A percentile compares a stretch with the other conserved stretches of the same genome.
These are phyloP conservation scores for Fusarium fujikuroi DNA, from an alignment of 2,329 filamentous ascomycete genomes.

Conservation along the genomic window DNA sequence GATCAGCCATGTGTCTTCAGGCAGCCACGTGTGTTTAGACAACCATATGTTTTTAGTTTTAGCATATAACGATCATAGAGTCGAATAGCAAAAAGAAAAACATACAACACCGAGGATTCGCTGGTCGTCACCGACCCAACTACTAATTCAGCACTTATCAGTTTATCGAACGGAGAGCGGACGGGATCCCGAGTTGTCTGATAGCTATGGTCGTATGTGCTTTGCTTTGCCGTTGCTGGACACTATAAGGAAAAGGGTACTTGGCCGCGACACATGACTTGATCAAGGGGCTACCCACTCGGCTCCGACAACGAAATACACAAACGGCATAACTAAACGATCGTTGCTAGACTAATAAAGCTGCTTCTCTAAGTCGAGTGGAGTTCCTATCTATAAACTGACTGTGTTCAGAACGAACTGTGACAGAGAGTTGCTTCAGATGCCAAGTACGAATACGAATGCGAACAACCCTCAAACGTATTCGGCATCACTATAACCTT, in stretches of 20 bases:
- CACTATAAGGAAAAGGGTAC: not conserved
- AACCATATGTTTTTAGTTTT: not conserved
- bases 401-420: not conserved
- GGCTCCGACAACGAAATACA: not conserved
- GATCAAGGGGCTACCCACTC: not conserved
- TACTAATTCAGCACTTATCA: slow-evolving; percentile 32
- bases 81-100: not conserved
- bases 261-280: not conserved
- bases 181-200: slow-evolving; percentile 33
- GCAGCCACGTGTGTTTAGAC: not conserved
- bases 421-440: not conserved
- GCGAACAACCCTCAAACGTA: slow-evolving; percentile 8
- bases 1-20: accelerated
- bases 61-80: accelerated
- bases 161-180: slow-evolving; percentile 32
- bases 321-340: not conserved
- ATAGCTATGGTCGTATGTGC: slow-evolving; percentile 33
- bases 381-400: too few relatives aligned
- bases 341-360: too few relatives aligned
- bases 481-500: not conserved
- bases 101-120: slow-evolving; percentile 35
- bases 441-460: slow-evolving; percentile 27
- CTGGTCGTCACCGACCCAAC: slow-evolving; percentile 32
- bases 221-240: not conserved
- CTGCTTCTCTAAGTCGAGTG: accelerated